Percentiles rank a stretch among this genome's conserved stretches.
Evolutionary conservation across 331 rosid genomes (phyloP).

Genomic region (Rhamnella rubrinervis): DNA sequence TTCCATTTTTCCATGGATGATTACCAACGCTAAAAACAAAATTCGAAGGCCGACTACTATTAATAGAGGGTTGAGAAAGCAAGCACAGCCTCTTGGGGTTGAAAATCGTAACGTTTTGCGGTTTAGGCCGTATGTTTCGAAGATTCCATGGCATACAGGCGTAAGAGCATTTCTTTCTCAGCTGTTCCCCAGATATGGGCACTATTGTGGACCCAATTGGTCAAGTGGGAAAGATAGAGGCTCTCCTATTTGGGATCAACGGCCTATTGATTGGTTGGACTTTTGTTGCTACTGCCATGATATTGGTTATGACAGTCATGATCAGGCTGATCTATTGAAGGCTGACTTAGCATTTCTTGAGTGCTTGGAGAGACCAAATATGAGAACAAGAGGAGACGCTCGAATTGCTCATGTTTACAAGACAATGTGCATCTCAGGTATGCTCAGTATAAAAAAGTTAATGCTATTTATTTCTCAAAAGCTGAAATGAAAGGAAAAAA

Average conservation of each 20-base stretch:
- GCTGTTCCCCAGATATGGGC: conserved; percentile 83
- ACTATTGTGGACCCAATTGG: conserved; percentile 99
- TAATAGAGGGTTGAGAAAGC: conserved; percentile 58
- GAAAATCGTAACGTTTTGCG: conserved; percentile 33
- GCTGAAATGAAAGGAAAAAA: not conserved
- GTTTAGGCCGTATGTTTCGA: conserved; percentile 81
- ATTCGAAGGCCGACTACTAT: conserved; percentile 56
- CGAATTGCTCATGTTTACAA: conserved; percentile 57
- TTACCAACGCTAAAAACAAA: conserved; percentile 26
- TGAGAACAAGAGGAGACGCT: conserved; percentile 75
- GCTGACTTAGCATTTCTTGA: conserved; percentile 91
- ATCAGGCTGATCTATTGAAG: conserved; percentile 66
- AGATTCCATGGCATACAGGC: conserved; percentile 99
- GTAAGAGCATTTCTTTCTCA: conserved; percentile 78
- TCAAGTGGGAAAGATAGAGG: conserved; percentile 91
- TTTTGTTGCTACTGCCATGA: conserved; percentile 98
- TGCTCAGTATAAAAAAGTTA: conserved; percentile 11
- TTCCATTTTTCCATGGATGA: conserved; percentile 53
- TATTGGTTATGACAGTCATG: conserved; percentile 89
- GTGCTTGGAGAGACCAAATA: conserved; percentile 77
- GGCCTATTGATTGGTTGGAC: conserved; percentile 98
- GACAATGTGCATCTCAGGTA: conserved; percentile 88
- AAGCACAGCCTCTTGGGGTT: conserved; percentile 33
- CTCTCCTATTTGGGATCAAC: conserved; percentile 78
- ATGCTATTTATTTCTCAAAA: not conserved